Conservation (phyloP, 495 filamentous ascomycete species). For the Jackrogersella minutella region DNA sequence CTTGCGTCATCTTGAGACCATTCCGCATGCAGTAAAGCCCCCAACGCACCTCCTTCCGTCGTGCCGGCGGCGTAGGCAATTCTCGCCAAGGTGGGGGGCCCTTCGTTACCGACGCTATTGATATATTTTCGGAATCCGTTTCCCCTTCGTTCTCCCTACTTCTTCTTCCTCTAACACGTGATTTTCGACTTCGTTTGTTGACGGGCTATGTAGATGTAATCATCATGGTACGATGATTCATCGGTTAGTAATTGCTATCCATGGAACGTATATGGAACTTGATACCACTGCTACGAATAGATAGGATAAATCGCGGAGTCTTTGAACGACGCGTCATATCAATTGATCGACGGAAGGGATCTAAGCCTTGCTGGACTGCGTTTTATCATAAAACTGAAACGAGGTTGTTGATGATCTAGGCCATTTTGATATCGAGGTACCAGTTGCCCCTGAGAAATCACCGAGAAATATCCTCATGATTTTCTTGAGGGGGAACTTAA, state of each 20-base stretch:
- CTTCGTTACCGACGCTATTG: neutral
- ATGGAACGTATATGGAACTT: neutral
- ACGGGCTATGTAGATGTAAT: neutral
- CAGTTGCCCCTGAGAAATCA: neutral
- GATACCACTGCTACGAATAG: neutral
- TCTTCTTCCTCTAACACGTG: slow-evolving; percentile 22
- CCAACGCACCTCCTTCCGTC: slow-evolving; percentile 25
- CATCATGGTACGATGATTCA: slow-evolving; percentile 5
- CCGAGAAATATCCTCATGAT: neutral
- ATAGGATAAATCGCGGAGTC: neutral
- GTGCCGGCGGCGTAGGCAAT: slow-evolving; percentile 26
- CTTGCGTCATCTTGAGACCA: slow-evolving; percentile 35
- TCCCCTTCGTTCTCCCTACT: neutral
- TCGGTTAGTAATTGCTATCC: neutral
- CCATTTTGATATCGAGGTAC: neutral
- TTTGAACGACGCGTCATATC: neutral
- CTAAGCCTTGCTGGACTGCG: neutral
- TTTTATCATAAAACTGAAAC: slow-evolving; percentile 1
- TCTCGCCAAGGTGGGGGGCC: slow-evolving; percentile 39
- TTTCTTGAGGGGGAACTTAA: neutral
- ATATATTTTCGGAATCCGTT: slow-evolving; percentile 36
- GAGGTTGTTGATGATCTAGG: neutral
- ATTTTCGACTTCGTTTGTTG: slow-evolving; percentile 1
- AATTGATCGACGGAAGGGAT: slow-evolving; percentile 1
- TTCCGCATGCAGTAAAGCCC: slow-evolving; percentile 24